Percentiles rank a stretch among this genome's conserved stretches.
phyloP scores from a whole-genome alignment of 139 green algal genomes.

The Chlamydomonas applanata region DNA sequence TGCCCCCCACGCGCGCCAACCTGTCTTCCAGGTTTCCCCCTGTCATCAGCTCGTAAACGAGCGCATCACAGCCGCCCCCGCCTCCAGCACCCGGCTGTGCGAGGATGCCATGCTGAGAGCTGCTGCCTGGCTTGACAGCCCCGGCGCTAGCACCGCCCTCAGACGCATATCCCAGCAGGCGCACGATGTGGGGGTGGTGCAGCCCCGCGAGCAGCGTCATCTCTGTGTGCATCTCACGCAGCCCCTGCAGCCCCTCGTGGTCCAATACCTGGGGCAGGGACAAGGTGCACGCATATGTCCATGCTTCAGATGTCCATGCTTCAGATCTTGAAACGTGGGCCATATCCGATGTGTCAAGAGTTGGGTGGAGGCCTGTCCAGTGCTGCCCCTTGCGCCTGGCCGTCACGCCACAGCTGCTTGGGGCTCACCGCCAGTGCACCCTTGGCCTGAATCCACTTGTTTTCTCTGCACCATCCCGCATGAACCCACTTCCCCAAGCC shows the following conservation, averaged over 20 bases:
- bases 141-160: constrained; percentile 6
- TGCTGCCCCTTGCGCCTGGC: no score
- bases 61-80: constrained; percentile 19
- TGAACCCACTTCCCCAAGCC: no score
- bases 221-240: constrained; percentile 47
- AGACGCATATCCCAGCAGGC: constrained; percentile 41
- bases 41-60: constrained; percentile 53
- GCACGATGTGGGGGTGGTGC: constrained; percentile 40
- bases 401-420: no score
- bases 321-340: no score
- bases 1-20: constrained; percentile 21
- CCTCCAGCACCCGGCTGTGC: background rate
- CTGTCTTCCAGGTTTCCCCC: constrained; percentile 44
- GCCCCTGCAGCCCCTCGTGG: constrained; percentile 41
- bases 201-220: constrained; percentile 24
- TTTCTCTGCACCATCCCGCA: no score
- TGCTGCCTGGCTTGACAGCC: background rate
- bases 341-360: no score
- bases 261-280: constrained; percentile 32
- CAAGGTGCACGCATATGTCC: background rate
- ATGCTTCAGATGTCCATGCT: no score
- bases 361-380: background rate
- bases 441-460: no score
- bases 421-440: no score
- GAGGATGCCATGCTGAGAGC: background rate